Conservation (phyloP, 257 asterid genomes). For the Solanum paucissectum region DNA sequence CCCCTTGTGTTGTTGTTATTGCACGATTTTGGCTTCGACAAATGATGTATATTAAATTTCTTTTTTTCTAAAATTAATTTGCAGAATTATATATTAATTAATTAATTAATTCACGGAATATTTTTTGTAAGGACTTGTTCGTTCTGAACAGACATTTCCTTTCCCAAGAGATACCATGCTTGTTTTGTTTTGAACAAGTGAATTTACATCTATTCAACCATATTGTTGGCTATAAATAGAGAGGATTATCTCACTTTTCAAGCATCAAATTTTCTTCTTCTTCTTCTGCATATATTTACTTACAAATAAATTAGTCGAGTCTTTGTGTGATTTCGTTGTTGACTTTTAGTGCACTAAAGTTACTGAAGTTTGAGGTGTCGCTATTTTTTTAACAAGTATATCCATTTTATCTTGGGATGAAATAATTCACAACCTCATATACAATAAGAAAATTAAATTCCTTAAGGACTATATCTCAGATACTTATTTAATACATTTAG, state of each 20-base stretch:
- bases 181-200: too few species aligned
- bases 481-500: too few species aligned
- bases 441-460: neutral
- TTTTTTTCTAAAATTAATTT: too few species aligned
- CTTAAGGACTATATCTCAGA: neutral
- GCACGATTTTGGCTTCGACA: too few species aligned
- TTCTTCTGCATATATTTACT: neutral
- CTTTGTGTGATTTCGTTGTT: neutral
- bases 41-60: neutral
- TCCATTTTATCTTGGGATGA: neutral
- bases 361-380: neutral
- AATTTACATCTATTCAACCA: too few species aligned
- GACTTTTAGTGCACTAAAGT: neutral
- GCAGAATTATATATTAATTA: too few species aligned
- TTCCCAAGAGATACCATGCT: too few species aligned
- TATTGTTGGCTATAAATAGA: neutral
- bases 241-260: neutral
- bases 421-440: neutral
- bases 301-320: too few species aligned
- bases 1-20: too few species aligned
- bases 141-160: too few species aligned
- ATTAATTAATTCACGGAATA: too few species aligned
- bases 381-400: neutral
- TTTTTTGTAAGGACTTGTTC: too few species aligned
- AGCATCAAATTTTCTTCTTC: neutral